Conservation (phyloP, 192 early-diverging fungal genomes). For the Backusella circina region DNA sequence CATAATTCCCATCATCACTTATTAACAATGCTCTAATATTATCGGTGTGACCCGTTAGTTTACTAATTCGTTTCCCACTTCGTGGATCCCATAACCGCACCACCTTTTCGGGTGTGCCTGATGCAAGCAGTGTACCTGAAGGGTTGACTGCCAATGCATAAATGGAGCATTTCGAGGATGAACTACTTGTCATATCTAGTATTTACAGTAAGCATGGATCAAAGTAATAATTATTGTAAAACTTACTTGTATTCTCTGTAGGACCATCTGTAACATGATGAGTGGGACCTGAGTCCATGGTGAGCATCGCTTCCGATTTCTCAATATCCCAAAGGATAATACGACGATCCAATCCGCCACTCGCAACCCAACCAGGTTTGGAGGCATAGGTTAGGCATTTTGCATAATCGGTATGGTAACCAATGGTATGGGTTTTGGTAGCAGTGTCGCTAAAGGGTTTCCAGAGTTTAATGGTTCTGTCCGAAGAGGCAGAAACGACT, state of each 20-base stretch:
- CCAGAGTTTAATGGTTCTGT: constrained; percentile 82
- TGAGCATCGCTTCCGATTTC: constrained; percentile 32
- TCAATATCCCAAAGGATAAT: constrained; percentile 90
- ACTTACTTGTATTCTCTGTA: background rate
- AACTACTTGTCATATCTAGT: background rate
- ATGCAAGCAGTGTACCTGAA: constrained; percentile 76
- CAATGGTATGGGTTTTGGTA: constrained; percentile 53
- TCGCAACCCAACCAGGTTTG: constrained; percentile 73
- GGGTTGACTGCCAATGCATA: constrained; percentile 85
- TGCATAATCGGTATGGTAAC: constrained; percentile 90
- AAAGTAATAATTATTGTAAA: no score
- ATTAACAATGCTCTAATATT: constrained; percentile 86
- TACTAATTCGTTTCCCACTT: constrained; percentile 63
- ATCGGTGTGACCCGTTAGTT: constrained; percentile 89
- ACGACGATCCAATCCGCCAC: constrained; percentile 85
- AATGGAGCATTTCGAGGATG: constrained; percentile 57
- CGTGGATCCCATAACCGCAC: constrained; percentile 90
- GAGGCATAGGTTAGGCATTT: constrained; percentile 80
- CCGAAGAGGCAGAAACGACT: constrained; percentile 86
- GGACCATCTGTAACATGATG: background rate
- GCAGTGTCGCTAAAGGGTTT: constrained; percentile 55
- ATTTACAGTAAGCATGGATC: no score
- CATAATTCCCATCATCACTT: constrained; percentile 74
- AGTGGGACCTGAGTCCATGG: background rate
- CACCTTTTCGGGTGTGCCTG: constrained; percentile 91